Base-by-base conservation (phyloP, 306 rosid genomes). In the Quercus suber region DNA sequence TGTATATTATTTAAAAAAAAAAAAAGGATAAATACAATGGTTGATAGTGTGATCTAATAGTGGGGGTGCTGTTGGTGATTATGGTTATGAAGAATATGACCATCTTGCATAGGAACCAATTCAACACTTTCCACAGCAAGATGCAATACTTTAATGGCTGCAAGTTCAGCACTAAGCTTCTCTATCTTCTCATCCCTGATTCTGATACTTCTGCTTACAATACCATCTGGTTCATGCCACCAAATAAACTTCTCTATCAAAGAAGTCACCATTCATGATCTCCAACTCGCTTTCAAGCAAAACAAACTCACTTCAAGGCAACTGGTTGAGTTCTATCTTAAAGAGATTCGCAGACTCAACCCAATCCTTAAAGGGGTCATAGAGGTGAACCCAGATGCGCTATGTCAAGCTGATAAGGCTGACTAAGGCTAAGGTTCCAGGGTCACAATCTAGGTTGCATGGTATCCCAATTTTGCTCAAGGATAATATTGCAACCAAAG, bases 401-500 rank as follows among this genome's bases (percentile, higher is more conserved):
- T 82, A 1, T 61, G 85, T 52, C 80, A 67, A 57, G 97, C 93
- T 12, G 89, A 87, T 20, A 73, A 13, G 55, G 93, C 93, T 33
- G 92, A 88, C 55, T 35, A 18, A 7, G 25, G 55, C 55, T 8
- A 81, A 72, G 72, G 19, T 60, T 12, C 21, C 57, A 8, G 41
- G 74, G 1, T 20, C 84, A 21, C 63, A 85, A 49, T 25, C 89
- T 25, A 18, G 23, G 11, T 55, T 92, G 51, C 91, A 92, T 77
- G 97, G 97, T 12, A 87, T 92, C 43, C 97, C 95, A 0, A 73
- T 89, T 71, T 78, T 90, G 80, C 11, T 92, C 8, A 92, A 92
- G 79, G 97, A 92, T 17, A 92, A 71, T 13, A 92, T 87, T 20
- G 92, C 90, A 17, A 92, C 90, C 18, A 90, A 89, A 80, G 97